Evolutionary conservation across 2,329 filamentous ascomycete genomes (phyloP).

Genomic region (Phialophora chinensis): DNA sequence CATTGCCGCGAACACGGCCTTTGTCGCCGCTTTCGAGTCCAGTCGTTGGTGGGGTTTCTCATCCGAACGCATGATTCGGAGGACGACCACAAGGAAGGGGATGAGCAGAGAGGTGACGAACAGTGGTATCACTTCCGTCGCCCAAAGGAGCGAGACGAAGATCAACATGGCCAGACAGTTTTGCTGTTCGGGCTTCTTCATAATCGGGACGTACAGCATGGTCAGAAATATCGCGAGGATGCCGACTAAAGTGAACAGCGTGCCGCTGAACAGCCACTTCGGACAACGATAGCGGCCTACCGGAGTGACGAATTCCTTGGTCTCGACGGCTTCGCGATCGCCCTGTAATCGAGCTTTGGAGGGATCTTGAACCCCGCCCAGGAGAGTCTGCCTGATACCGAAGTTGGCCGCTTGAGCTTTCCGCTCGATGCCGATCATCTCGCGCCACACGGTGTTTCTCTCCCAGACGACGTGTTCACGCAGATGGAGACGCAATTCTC

Average conservation of each 20-base stretch:
- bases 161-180: constrained; percentile 93
- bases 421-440: constrained; percentile 97
- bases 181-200: constrained; percentile 87
- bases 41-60: constrained; percentile 72
- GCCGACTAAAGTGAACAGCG: constrained; percentile 75
- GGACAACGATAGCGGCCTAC: constrained; percentile 78
- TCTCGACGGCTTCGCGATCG: constrained; percentile 67
- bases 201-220: constrained; percentile 77
- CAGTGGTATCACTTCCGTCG: constrained; percentile 94
- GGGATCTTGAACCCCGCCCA: constrained; percentile 74
- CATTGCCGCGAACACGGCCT: constrained; percentile 91
- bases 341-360: constrained; percentile 77
- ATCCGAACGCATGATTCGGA: constrained; percentile 82
- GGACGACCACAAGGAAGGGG: constrained; percentile 87
- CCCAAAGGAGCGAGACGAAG: constrained; percentile 93
- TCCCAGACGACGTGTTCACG: constrained; percentile 99
- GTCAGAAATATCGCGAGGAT: constrained; percentile 76
- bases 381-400: constrained; percentile 75
- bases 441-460: constrained; percentile 96
- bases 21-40: constrained; percentile 77
- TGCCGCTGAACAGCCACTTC: constrained; percentile 80
- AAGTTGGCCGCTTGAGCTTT: constrained; percentile 93
- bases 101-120: constrained; percentile 96
- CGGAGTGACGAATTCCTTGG: constrained; percentile 77
- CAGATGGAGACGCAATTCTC: constrained; percentile 86